Conservation (phyloP, 345 rosid genomes). For the Syzygium grande region DNA sequence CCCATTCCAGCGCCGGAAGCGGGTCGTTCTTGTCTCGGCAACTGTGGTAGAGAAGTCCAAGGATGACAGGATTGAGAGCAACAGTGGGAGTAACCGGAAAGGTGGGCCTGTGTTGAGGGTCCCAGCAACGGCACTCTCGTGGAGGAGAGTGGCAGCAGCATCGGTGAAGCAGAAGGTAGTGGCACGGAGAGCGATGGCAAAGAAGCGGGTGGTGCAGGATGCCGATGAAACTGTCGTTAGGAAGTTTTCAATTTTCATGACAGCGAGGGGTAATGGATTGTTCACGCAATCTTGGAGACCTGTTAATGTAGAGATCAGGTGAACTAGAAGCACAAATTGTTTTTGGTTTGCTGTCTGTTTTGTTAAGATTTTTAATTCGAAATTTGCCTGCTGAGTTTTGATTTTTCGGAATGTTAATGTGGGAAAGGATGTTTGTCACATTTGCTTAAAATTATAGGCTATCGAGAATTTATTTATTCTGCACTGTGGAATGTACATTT, state of each 20-base stretch:
- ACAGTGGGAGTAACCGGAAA: constrained; percentile 13
- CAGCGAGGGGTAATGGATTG: constrained; percentile 57
- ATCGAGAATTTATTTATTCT: neutral
- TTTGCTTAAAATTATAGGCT: neutral
- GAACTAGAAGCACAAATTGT: neutral
- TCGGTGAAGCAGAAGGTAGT: constrained; percentile 59
- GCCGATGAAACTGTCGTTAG: constrained; percentile 30
- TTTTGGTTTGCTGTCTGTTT: neutral
- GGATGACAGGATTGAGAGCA: constrained; percentile 29
- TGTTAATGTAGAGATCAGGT: constrained; percentile 47
- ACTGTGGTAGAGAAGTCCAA: constrained; percentile 17
- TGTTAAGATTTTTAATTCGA: neutral
- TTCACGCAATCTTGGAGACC: constrained; percentile 87
- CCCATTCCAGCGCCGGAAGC: constrained; percentile 40
- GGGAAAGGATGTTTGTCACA: neutral
- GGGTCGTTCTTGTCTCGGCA: neutral
- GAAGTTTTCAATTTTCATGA: constrained; percentile 41
- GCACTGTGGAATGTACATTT: neutral
- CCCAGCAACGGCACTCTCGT: constrained; percentile 34
- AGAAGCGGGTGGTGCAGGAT: constrained; percentile 51
- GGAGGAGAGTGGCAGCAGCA: constrained; percentile 31
- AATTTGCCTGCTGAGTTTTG: neutral
- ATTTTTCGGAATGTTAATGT: neutral
- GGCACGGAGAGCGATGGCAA: constrained; percentile 54
- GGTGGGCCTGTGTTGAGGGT: constrained; percentile 16